Base-by-base conservation (phyloP, 805 yeast genomes). In the Saturnispora hagleri region DNA sequence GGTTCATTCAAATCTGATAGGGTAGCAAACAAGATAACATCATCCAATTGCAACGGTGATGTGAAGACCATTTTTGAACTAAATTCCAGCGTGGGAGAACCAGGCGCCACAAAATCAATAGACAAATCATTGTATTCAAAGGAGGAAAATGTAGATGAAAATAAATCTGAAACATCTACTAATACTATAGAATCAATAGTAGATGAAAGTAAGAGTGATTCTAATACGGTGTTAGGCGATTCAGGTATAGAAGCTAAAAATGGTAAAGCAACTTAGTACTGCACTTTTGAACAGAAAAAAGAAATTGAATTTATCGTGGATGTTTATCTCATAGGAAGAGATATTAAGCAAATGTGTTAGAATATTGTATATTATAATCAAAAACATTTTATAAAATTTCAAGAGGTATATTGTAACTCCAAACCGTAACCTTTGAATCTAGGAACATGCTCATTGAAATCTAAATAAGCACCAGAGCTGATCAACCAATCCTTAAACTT, bases 401-500 rank as follows among this genome's bases (percentile, higher is more conserved):
- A 81, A 31, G 84, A 77, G 0, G 86, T 79, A 57, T 76, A 84
- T 27, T 84, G 82, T 28, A 84, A 68, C 45, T 80, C 76, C 5
- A 85, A 55, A 1, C 91, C 91, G 59, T 81, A 70, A 31, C 73
- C 72, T 22, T 70, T 67, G 8, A 79, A 56, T 44, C 73, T 78
- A 3, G 85, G 84, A 4, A 66, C 67, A 22, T 68, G 63, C 1
- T 74, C 70, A 13, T 71, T 73, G 26, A 75, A 53, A 45, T 70
- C 69, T 3, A 86, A 53, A 51, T 75, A 80, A 6, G 80, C 73
- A 0, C 97, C 97, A 1, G 91, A 77, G 47, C 87, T 80, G 2
- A 90, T 70, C 48, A 91, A 65, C 63, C 91, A 86, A 43, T 88
- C 95, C 59, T 84, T 82, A 60, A 79, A 80, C 55, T 85, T 79